These are phyloP conservation scores for Echinosophora koreensis DNA, from an alignment of 306 rosid species.

Conservation along the genomic window DNA sequence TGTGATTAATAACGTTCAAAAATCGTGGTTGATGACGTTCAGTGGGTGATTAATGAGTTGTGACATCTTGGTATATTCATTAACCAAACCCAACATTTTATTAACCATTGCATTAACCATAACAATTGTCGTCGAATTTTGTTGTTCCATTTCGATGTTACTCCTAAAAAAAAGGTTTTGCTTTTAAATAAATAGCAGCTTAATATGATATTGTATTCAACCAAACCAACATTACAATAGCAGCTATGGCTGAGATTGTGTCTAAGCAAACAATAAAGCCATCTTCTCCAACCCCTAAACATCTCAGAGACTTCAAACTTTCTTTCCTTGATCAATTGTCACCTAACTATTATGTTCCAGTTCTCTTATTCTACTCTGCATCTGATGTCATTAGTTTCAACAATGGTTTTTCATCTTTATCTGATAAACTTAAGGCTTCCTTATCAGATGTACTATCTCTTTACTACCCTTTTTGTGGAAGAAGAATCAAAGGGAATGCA, in stretches of 20 bases:
- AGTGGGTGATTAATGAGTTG: too few relatives aligned
- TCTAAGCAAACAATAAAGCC: constrained; percentile 39
- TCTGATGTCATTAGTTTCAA: neutral
- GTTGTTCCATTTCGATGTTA: too few relatives aligned
- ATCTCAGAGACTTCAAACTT: constrained; percentile 30
- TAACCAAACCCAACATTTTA: too few relatives aligned
- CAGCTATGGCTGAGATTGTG: constrained; percentile 2
- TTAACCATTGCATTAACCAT: too few relatives aligned
- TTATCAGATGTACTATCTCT: constrained; percentile 40
- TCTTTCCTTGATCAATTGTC: constrained; percentile 47
- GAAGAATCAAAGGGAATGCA: neutral
- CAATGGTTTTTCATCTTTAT: neutral
- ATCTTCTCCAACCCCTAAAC: constrained; percentile 44
- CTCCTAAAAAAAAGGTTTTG: too few relatives aligned
- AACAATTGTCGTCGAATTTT: too few relatives aligned
- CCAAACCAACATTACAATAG: neutral
- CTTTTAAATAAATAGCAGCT: too few relatives aligned
- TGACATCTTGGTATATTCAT: too few relatives aligned
- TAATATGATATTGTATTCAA: too few relatives aligned
- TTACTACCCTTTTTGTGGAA: constrained; percentile 48
- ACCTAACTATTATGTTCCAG: constrained; percentile 35
- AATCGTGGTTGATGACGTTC: too few relatives aligned
- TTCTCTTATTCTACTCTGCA: constrained; percentile 42
- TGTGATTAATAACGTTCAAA: too few relatives aligned
- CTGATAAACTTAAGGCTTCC: constrained; percentile 16